Percentiles rank a stretch among this genome's conserved stretches.
phyloP scores from a whole-genome alignment of 148 eudicot genomes.

The Salicornia ramosissima region DNA sequence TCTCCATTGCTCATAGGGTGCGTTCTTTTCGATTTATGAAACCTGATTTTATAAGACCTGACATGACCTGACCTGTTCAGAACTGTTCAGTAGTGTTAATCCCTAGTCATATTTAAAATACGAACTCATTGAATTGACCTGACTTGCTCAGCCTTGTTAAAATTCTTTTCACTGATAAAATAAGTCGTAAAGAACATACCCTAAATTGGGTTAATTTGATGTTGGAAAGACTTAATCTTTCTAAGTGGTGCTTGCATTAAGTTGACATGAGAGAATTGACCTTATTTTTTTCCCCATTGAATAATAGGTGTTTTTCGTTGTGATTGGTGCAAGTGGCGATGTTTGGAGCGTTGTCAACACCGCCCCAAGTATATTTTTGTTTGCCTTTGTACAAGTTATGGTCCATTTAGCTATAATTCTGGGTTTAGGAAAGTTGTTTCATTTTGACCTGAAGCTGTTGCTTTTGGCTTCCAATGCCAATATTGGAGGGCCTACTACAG shows the following conservation, averaged over 20 bases:
- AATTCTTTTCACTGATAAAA: no score
- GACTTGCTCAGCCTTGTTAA: background rate
- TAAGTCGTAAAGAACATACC: no score
- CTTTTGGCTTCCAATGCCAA: conserved; percentile 89
- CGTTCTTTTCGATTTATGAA: no score
- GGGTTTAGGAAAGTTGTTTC: conserved; percentile 57
- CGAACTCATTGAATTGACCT: background rate
- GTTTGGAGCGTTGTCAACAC: conserved; percentile 62
- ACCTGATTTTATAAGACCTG: no score
- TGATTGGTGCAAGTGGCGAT: conserved; percentile 87
- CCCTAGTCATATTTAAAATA: no score
- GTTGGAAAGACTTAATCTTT: no score
- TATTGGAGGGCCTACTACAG: conserved; percentile 95
- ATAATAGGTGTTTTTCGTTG: conserved; percentile 78
- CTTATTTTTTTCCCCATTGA: background rate
- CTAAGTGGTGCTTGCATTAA: background rate
- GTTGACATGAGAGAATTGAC: background rate
- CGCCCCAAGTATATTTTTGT: conserved; percentile 73
- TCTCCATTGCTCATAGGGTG: no score
- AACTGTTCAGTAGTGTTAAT: no score
- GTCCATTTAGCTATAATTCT: conserved; percentile 60
- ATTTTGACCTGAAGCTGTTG: conserved; percentile 51
- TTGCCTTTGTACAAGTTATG: conserved; percentile 72
- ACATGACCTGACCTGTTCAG: no score
- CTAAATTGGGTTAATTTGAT: no score